Evolutionary conservation across 2,329 filamentous ascomycete species (phyloP).

Genomic region (Biscogniauxia mediterranea): DNA sequence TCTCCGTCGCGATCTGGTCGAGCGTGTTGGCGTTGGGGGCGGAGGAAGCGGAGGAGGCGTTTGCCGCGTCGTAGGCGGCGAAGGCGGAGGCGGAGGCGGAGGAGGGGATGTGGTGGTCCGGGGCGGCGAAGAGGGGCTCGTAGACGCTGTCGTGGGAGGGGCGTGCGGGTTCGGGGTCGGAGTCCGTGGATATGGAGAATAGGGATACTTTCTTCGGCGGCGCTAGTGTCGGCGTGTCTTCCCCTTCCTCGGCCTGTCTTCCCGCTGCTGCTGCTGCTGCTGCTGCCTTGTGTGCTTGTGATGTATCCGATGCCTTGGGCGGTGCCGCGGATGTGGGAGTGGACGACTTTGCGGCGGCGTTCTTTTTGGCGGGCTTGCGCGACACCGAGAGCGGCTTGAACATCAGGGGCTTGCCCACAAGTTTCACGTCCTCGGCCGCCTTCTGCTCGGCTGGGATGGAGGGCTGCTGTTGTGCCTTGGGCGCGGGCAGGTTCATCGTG

Average conservation of each 20-base stretch:
- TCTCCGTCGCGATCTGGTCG: slow-evolving; percentile 67
- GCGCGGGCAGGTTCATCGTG: slow-evolving; percentile 36
- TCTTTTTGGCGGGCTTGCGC: slow-evolving; percentile 71
- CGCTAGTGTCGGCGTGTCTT: slow-evolving; percentile 27
- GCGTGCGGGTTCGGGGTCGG: slow-evolving; percentile 28
- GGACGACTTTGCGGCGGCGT: slow-evolving; percentile 37
- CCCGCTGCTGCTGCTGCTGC: slow-evolving; percentile 19
- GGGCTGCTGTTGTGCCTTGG: slow-evolving; percentile 44
- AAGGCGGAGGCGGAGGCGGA: slow-evolving; percentile 32
- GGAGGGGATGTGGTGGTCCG: slow-evolving; percentile 17
- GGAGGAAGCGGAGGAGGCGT: slow-evolving; percentile 20
- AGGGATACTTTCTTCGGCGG: slow-evolving; percentile 64
- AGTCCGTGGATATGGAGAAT: slow-evolving; percentile 60
- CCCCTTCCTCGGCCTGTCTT: slow-evolving; percentile 3
- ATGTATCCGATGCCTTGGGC: slow-evolving; percentile 1
- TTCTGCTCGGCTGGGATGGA: slow-evolving; percentile 56
- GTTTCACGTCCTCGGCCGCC: slow-evolving; percentile 61
- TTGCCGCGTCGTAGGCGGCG: slow-evolving; percentile 32
- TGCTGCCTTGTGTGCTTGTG: slow-evolving; percentile 14
- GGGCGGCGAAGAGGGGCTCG: slow-evolving; percentile 49
- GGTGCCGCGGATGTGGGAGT: slow-evolving; percentile 1
- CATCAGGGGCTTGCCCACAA: slow-evolving; percentile 77
- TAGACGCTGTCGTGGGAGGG: slow-evolving; percentile 39
- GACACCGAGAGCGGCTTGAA: slow-evolving; percentile 87
- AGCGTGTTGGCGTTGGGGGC: slow-evolving; percentile 49